phyloP scores from a whole-genome alignment of 352 stramenopile genomes.

The Plasmopara muralis region DNA sequence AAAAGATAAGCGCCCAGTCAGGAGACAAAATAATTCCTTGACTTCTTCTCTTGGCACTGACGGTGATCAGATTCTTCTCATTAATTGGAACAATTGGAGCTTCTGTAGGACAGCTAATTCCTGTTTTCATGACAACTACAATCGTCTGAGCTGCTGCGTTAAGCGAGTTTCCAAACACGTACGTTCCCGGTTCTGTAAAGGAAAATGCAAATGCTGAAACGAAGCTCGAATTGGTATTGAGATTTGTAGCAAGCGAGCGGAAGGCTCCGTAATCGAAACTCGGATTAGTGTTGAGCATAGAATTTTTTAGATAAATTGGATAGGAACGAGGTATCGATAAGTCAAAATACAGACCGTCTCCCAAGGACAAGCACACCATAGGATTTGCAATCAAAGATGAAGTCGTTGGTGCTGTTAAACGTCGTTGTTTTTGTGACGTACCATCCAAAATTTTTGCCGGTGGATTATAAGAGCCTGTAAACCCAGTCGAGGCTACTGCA shows the following conservation, averaged over 20 bases:
- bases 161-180: conserved; percentile 85
- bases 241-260: conserved; percentile 49
- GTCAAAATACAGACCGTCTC: conserved; percentile 87
- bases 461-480: conserved; percentile 60
- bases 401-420: conserved; percentile 14
- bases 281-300: conserved; percentile 91
- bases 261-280: conserved; percentile 90
- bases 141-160: conserved; percentile 63
- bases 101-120: conserved; percentile 69
- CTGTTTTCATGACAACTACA: conserved; percentile 75
- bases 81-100: conserved; percentile 77
- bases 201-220: conserved; percentile 85
- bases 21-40: conserved; percentile 84
- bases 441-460: conserved; percentile 14
- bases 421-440: conserved; percentile 13
- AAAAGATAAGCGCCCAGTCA: conserved; percentile 81
- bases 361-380: conserved; percentile 77
- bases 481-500: conserved; percentile 37
- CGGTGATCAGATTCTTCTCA: conserved; percentile 80
- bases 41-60: conserved; percentile 69
- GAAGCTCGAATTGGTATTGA: conserved; percentile 47
- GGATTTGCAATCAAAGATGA: conserved; percentile 61
- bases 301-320: conserved; percentile 92
- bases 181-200: conserved; percentile 77
- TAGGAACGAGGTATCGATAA: conserved; percentile 71